These are phyloP conservation scores for baker's yeast (Saccharomyces cerevisiae) DNA, from an alignment of 805 yeast species.

Conservation along the genomic window DNA sequence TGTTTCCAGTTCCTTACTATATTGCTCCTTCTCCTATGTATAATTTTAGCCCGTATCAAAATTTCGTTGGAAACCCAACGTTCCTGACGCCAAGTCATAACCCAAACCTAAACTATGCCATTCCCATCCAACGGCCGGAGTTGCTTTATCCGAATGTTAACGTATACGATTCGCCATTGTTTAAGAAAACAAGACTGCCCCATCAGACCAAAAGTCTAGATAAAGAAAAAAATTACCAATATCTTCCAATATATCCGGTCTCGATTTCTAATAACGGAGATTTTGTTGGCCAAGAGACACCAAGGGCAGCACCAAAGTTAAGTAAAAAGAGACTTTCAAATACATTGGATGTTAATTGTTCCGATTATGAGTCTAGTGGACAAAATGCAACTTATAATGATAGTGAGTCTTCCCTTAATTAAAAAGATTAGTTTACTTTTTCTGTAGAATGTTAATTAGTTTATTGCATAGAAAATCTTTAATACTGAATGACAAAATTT, in stretches of 20 bases:
- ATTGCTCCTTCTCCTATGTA: not conserved
- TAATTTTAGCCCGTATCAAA: not conserved
- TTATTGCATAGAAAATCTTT: not conserved
- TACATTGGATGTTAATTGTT: not conserved
- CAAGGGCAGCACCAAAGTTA: not conserved
- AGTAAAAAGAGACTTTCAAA: not conserved
- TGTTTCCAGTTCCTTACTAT: not conserved
- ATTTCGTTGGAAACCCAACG: not conserved
- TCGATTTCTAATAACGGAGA: not conserved
- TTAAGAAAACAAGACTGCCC: not conserved
- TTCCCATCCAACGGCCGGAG: not conserved
- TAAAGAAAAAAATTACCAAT: not conserved
- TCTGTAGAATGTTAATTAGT: not conserved
- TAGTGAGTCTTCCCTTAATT: slow-evolving; percentile 3
- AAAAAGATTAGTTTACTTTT: not conserved
- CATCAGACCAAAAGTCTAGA: not conserved
- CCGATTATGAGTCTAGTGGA: slow-evolving; percentile 20
- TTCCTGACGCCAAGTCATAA: not conserved
- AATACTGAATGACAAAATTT: not conserved
- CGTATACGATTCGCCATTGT: not conserved
- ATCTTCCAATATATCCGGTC: not conserved
- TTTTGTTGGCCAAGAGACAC: not conserved
- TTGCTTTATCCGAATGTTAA: not conserved
- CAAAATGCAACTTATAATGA: slow-evolving; percentile 22
- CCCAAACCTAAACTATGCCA: not conserved